phyloP scores from a whole-genome alignment of 1,284 basidiomycete genomes.

The Puccinia triticina region DNA sequence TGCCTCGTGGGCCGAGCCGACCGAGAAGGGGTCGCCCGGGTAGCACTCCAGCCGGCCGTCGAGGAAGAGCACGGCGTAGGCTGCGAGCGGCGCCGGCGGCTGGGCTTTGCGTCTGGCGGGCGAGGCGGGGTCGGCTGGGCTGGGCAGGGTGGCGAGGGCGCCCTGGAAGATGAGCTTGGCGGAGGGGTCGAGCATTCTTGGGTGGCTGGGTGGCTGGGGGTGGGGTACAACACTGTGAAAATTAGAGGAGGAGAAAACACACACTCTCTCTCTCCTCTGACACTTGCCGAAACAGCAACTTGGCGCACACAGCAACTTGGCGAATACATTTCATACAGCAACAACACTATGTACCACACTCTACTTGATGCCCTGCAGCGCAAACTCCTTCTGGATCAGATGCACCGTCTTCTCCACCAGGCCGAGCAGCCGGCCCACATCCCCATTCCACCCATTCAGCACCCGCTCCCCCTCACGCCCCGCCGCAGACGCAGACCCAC shows the following conservation, averaged over 20 bases:
- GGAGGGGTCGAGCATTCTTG: constrained; percentile 14
- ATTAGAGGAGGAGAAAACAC: too few relatives aligned
- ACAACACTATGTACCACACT: background rate
- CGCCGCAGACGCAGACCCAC: too few relatives aligned
- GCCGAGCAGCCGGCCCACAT: constrained; percentile 78
- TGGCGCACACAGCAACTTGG: background rate
- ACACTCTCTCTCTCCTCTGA: too few relatives aligned
- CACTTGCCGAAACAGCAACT: too few relatives aligned
- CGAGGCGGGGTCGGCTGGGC: background rate
- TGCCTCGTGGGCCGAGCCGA: constrained; percentile 31
- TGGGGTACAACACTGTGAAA: too few relatives aligned
- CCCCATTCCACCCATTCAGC: constrained; percentile 94
- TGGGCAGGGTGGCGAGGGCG: background rate
- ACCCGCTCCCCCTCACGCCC: constrained; percentile 71
- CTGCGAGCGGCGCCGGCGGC: background rate
- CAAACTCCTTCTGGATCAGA: constrained; percentile 62
- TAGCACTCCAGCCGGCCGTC: constrained; percentile 33
- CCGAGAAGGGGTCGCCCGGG: constrained; percentile 36
- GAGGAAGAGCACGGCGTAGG: constrained; percentile 28
- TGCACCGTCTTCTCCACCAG: constrained; percentile 63
- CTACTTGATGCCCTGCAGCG: constrained; percentile 41
- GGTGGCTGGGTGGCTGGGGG: too few relatives aligned
- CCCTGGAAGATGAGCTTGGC: constrained; percentile 24
- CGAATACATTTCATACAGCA: background rate
- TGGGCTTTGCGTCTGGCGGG: background rate